phyloP scores from a whole-genome alignment of 2,329 filamentous ascomycete genomes.

The Colletotrichum agaves region DNA sequence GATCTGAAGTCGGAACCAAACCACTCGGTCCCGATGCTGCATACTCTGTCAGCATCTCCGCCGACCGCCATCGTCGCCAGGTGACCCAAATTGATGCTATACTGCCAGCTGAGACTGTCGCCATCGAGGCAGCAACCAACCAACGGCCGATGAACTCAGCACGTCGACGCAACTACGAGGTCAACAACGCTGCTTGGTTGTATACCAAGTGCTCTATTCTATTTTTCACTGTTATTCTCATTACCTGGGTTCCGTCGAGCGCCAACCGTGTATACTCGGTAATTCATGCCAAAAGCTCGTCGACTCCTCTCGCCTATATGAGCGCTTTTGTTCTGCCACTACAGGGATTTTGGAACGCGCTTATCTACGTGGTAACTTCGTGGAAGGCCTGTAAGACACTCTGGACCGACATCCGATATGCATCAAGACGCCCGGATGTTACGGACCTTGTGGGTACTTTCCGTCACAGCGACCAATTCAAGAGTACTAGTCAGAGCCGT shows the following conservation, averaged over 20 bases:
- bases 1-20: conserved; percentile 32
- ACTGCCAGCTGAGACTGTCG: conserved; percentile 44
- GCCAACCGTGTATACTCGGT: conserved; percentile 81
- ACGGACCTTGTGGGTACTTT: conserved; percentile 48
- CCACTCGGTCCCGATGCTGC: conserved; percentile 37
- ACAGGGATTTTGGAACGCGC: conserved; percentile 86
- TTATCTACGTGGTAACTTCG: conserved; percentile 80
- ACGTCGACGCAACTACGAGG: conserved; percentile 57
- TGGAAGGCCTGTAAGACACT: conserved; percentile 69
- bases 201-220: conserved; percentile 78
- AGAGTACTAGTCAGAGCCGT: conserved; percentile 41
- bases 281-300: conserved; percentile 62
- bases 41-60: conserved; percentile 59
- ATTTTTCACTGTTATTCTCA: conserved; percentile 76
- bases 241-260: conserved; percentile 82
- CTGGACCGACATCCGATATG: conserved; percentile 48
- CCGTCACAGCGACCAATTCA: conserved; percentile 46
- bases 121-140: conserved; percentile 22
- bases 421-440: conserved; percentile 44
- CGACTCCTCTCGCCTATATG: conserved; percentile 72
- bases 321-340: conserved; percentile 81
- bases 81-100: conserved; percentile 42
- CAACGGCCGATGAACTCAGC: conserved; percentile 44
- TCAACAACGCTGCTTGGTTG: conserved; percentile 73
- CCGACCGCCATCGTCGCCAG: conserved; percentile 42